These are phyloP conservation scores for Phyllosticta citribraziliensis DNA, from an alignment of 2,329 filamentous ascomycete genomes.

Conservation along the genomic window DNA sequence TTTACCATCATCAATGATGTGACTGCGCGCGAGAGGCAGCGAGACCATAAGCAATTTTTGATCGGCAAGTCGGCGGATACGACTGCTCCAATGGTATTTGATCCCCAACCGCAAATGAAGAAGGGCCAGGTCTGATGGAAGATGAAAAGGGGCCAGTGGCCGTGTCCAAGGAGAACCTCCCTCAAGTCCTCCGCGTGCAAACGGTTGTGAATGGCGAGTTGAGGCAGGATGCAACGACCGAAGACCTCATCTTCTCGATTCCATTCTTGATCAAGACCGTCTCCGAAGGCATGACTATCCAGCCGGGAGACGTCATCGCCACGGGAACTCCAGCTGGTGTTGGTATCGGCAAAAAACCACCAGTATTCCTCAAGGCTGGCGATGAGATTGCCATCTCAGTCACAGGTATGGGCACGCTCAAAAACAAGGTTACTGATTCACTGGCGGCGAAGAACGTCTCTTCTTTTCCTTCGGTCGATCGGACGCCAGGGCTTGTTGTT, in stretches of 20 bases:
- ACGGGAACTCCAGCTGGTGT: slow-evolving; percentile 40
- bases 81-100: slow-evolving; percentile 43
- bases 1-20: slow-evolving; percentile 50
- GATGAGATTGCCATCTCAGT: slow-evolving; percentile 30
- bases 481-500: background rate
- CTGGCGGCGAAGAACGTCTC: slow-evolving; percentile 30
- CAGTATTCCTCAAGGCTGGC: slow-evolving; percentile 29
- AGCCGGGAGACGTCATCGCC: slow-evolving; percentile 38
- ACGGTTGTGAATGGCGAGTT: slow-evolving; percentile 43
- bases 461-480: slow-evolving; percentile 11
- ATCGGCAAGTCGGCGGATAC: slow-evolving; percentile 48
- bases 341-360: slow-evolving; percentile 32
- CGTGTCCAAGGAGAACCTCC: slow-evolving; percentile 37
- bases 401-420: slow-evolving; percentile 24
- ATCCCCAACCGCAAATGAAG: background rate
- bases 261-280: slow-evolving; percentile 38
- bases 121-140: background rate
- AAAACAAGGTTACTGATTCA: slow-evolving; percentile 24
- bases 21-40: slow-evolving; percentile 44
- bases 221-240: slow-evolving; percentile 38
- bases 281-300: slow-evolving; percentile 31
- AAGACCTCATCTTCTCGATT: slow-evolving; percentile 38
- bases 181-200: slow-evolving; percentile 31
- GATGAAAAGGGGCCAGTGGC: slow-evolving; percentile 37
- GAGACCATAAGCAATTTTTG: slow-evolving; percentile 52